phyloP scores from a whole-genome alignment of 2,329 filamentous ascomycete genomes.

The Scedosporium boydii region DNA sequence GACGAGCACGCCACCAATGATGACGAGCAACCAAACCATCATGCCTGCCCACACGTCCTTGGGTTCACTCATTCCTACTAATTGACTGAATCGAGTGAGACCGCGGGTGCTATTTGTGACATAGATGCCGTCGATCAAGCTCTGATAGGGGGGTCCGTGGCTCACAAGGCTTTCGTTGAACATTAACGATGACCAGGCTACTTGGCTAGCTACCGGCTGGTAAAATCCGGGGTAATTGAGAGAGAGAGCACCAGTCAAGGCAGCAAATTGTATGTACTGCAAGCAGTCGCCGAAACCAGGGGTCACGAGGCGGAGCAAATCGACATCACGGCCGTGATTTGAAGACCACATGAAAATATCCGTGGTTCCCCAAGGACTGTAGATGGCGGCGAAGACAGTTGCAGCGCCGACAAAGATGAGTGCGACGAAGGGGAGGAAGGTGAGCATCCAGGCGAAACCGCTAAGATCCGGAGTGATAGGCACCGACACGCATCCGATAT shows the following conservation, averaged over 20 bases:
- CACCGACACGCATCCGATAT: slow-evolving; percentile 73
- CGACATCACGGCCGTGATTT: slow-evolving; percentile 91
- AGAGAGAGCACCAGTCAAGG: slow-evolving; percentile 77
- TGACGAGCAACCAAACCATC: slow-evolving; percentile 80
- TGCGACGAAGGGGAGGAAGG: slow-evolving; percentile 68
- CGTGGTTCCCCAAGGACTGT: slow-evolving; percentile 85
- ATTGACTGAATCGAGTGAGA: slow-evolving; percentile 66
- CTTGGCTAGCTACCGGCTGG: slow-evolving; percentile 81
- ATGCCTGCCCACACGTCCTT: slow-evolving; percentile 89
- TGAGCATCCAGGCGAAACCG: slow-evolving; percentile 55
- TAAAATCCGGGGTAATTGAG: slow-evolving; percentile 90
- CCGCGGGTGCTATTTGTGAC: slow-evolving; percentile 69
- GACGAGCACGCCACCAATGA: slow-evolving; percentile 57
- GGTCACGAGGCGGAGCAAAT: slow-evolving; percentile 83
- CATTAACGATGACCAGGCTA: slow-evolving; percentile 80
- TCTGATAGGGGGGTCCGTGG: slow-evolving; percentile 53
- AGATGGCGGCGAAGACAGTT: slow-evolving; percentile 75
- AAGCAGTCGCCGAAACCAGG: slow-evolving; percentile 95
- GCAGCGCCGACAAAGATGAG: slow-evolving; percentile 72
- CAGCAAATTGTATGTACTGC: slow-evolving; percentile 91
- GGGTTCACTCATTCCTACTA: slow-evolving; percentile 67
- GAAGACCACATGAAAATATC: slow-evolving; percentile 95
- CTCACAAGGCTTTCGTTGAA: slow-evolving; percentile 88
- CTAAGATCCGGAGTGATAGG: slow-evolving; percentile 79
- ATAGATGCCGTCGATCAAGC: slow-evolving; percentile 79